phyloP scores from a whole-genome alignment of 192 early-diverging fungal genomes.

The Phycomyces nitens region DNA sequence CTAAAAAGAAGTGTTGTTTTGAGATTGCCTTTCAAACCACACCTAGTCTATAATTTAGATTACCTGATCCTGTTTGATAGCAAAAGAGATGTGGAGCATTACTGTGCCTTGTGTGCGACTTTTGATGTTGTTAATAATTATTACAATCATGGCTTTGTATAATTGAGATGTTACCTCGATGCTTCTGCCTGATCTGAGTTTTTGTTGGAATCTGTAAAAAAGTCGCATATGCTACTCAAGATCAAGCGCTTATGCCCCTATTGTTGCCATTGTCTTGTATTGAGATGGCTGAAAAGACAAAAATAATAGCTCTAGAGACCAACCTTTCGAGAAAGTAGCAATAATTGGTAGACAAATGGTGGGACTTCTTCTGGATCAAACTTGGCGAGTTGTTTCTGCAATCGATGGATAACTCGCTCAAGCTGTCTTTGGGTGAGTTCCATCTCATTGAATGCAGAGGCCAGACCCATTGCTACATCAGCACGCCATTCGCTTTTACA shows the following conservation, averaged over 20 bases:
- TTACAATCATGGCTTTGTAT: too few relatives aligned
- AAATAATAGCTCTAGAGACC: neutral
- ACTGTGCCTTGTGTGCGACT: conserved; percentile 63
- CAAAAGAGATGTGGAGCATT: conserved; percentile 69
- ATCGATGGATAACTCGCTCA: conserved; percentile 4
- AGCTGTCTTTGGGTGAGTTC: conserved; percentile 19
- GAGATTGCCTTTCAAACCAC: neutral
- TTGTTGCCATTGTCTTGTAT: neutral
- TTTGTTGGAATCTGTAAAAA: conserved; percentile 55
- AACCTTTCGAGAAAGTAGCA: conserved; percentile 62
- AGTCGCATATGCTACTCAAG: conserved; percentile 48
- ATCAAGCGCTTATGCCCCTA: conserved; percentile 57
- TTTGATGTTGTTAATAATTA: conserved; percentile 34
- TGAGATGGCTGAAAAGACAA: too few relatives aligned
- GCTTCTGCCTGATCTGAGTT: conserved; percentile 17
- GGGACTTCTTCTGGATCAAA: conserved; percentile 57
- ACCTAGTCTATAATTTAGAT: too few relatives aligned
- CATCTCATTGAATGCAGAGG: conserved; percentile 29
- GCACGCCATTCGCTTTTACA: conserved; percentile 22
- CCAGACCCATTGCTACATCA: conserved; percentile 9
- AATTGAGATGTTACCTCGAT: conserved; percentile 20
- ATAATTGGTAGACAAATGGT: conserved; percentile 62
- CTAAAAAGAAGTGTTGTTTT: neutral
- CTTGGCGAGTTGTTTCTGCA: conserved; percentile 38
- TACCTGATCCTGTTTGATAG: conserved; percentile 71